Conservation (phyloP, 2,329 filamentous ascomycete species). For the Phialophora macrospora region DNA sequence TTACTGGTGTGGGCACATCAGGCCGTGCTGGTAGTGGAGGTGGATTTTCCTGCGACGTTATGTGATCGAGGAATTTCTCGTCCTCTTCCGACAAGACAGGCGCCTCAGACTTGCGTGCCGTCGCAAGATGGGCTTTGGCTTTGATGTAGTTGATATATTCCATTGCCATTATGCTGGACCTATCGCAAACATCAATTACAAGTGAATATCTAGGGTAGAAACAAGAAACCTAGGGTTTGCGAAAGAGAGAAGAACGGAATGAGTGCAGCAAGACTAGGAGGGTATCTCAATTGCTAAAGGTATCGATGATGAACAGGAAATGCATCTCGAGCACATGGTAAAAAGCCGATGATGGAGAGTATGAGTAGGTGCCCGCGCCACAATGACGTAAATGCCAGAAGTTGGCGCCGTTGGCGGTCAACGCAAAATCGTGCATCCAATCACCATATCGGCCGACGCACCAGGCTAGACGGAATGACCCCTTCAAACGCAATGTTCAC, state of each 20-base stretch:
- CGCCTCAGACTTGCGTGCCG: conserved; percentile 42
- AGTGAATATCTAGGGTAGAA: background rate
- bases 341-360: conserved; percentile 6
- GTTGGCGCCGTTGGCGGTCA: conserved; percentile 8
- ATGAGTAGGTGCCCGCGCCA: conserved; percentile 20
- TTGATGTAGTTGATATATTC: conserved; percentile 53
- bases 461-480: background rate
- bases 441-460: background rate
- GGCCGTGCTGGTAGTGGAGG: conserved; percentile 49
- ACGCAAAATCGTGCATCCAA: background rate
- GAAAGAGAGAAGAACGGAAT: conserved; percentile 3
- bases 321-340: conserved; percentile 10
- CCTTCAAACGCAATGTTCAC: background rate
- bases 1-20: conserved; percentile 38
- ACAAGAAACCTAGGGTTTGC: background rate
- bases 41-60: conserved; percentile 53
- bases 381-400: conserved; percentile 22
- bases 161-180: conserved; percentile 39
- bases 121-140: conserved; percentile 45
- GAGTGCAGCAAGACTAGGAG: background rate
- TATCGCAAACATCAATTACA: background rate
- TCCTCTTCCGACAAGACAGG: conserved; percentile 66
- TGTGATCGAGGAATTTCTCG: conserved; percentile 60
- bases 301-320: conserved; percentile 9
- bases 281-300: conserved; percentile 2